These are phyloP conservation scores for Aphanomyces stellatus DNA, from an alignment of 352 stramenopile genomes.

Conservation along the genomic window DNA sequence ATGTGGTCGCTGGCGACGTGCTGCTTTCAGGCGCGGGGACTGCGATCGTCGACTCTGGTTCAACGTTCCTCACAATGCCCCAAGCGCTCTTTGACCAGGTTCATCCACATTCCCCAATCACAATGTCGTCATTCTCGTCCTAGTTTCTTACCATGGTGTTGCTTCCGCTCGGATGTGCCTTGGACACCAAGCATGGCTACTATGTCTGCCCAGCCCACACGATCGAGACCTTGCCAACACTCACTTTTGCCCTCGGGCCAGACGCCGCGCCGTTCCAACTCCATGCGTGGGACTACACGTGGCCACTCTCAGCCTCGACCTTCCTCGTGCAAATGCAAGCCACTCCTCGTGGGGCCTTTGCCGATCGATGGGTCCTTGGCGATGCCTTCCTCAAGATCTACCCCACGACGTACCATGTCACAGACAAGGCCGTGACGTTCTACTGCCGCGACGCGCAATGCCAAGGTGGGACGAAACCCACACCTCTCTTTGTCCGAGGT, in stretches of 20 bases:
- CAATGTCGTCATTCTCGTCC: no score
- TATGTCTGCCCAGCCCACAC: constrained; percentile 33
- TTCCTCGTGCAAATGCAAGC: background rate
- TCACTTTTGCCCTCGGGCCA: constrained; percentile 48
- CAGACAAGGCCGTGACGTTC: constrained; percentile 40
- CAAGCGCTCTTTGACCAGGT: constrained; percentile 32
- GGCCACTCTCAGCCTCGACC: constrained; percentile 8
- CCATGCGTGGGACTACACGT: constrained; percentile 45
- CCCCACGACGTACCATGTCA: constrained; percentile 52
- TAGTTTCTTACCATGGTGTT: no score
- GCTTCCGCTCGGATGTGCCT: no score
- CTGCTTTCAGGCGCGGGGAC: background rate
- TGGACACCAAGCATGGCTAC: no score
- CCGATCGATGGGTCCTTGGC: constrained; percentile 60
- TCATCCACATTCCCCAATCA: constrained; percentile 7
- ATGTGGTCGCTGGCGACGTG: constrained; percentile 33
- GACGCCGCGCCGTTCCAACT: constrained; percentile 48
- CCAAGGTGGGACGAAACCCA: background rate
- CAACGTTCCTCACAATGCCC: constrained; percentile 46
- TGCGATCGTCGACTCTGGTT: constrained; percentile 52
- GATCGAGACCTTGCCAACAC: constrained; percentile 26
- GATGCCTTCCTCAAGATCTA: constrained; percentile 69
- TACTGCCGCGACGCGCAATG: constrained; percentile 46
- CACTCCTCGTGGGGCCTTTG: constrained; percentile 20
- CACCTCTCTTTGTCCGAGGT: no score